phyloP scores from a whole-genome alignment of 2,329 filamentous ascomycete species.

The Pseudogymnoascus sp. region DNA sequence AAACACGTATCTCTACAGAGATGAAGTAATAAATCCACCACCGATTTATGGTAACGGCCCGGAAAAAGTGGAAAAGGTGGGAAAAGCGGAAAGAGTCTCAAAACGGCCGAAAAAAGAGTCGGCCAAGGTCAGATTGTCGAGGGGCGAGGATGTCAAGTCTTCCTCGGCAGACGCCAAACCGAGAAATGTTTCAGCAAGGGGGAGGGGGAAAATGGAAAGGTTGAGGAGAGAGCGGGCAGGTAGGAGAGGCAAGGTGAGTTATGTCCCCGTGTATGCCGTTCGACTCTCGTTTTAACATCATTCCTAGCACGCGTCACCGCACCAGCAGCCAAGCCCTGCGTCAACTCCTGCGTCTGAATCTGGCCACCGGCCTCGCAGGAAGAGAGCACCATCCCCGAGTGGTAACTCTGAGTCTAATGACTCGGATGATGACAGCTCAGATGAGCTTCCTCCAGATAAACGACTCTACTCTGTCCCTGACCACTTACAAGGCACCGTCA shows the following conservation, averaged over 20 bases:
- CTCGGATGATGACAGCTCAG: neutral
- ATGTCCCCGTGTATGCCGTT: neutral
- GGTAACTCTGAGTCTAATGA: neutral
- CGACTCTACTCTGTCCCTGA: neutral
- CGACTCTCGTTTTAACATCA: neutral
- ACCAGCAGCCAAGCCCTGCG: neutral
- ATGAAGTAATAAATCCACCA: neutral
- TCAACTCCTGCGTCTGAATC: neutral
- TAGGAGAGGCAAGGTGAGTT: neutral
- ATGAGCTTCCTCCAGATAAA: neutral
- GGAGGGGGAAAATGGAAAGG: neutral
- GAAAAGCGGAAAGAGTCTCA: neutral
- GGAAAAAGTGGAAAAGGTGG: neutral
- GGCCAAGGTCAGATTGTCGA: neutral
- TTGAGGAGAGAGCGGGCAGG: neutral
- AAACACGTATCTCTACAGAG: conserved; percentile 2
- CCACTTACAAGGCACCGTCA: neutral
- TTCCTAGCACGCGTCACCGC: neutral
- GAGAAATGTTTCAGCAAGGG: neutral
- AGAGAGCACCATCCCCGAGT: neutral
- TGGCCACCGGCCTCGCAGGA: neutral
- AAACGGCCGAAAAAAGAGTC: neutral
- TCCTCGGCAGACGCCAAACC: neutral
- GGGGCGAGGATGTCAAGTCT: neutral
- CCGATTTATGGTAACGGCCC: neutral